Conservation (phyloP, 805 yeast species). For the Limtongia smithiae region DNA sequence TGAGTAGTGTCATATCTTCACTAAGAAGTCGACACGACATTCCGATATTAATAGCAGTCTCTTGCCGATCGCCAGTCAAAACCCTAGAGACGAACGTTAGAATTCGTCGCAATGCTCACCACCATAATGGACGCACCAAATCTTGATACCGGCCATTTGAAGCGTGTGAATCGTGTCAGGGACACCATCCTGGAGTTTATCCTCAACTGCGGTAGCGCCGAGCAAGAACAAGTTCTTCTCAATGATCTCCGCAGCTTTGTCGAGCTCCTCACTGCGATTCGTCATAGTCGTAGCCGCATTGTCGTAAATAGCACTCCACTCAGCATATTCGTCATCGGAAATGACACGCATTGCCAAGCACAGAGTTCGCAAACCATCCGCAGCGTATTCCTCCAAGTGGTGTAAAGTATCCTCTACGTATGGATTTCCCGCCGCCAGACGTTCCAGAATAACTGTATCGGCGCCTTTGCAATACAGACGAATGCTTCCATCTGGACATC, state of each 20-base stretch:
- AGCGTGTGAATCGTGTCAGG: constrained; percentile 95
- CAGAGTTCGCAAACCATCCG: constrained; percentile 89
- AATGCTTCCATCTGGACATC: constrained; percentile 91
- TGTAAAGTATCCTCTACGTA: constrained; percentile 76
- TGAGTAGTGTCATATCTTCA: constrained; percentile 91
- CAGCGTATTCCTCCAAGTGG: constrained; percentile 94
- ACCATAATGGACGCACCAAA: constrained; percentile 54
- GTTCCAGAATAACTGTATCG: constrained; percentile 88
- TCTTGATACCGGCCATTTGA: constrained; percentile 93
- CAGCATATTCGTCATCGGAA: constrained; percentile 68
- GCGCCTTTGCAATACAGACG: constrained; percentile 95
- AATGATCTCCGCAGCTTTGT: constrained; percentile 82
- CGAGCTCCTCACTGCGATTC: constrained; percentile 70
- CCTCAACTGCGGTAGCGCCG: constrained; percentile 99
- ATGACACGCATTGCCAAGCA: constrained; percentile 86
- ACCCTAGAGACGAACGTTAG: constrained; percentile 41
- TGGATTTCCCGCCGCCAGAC: constrained; percentile 66
- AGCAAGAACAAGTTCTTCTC: constrained; percentile 74
- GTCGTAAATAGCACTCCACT: constrained; percentile 65
- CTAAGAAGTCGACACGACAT: constrained; percentile 92
- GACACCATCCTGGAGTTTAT: constrained; percentile 95
- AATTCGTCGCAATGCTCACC: not conserved
- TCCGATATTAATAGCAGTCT: constrained; percentile 97
- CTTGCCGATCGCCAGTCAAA: constrained; percentile 96
- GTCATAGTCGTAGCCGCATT: constrained; percentile 80